Evolutionary conservation across 805 yeast species (phyloP).

Genomic region (Peterozyma xylosa): DNA sequence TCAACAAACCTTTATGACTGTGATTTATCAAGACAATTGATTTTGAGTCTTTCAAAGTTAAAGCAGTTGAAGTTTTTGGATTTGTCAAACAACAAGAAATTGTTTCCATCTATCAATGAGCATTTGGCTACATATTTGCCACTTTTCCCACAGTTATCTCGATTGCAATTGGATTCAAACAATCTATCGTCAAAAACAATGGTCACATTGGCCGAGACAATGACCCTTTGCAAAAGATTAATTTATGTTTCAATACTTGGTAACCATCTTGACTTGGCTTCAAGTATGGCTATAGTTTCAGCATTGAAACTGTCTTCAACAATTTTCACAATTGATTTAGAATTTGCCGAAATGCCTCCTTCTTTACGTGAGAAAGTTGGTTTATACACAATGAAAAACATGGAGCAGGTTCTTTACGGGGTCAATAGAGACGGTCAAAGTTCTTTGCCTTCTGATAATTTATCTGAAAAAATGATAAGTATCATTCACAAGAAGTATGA

Average conservation of each 20-base stretch:
- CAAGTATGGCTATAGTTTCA: conserved; percentile 58
- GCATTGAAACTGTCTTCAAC: conserved; percentile 61
- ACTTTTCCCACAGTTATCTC: conserved; percentile 48
- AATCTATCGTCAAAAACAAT: conserved; percentile 49
- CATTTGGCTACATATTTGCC: conserved; percentile 62
- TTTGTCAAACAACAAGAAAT: conserved; percentile 56
- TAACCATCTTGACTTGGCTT: conserved; percentile 49
- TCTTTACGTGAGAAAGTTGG: conserved; percentile 66
- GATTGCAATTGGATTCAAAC: conserved; percentile 70
- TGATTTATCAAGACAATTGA: conserved; percentile 40
- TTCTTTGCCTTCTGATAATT: conserved; percentile 7
- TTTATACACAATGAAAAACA: conserved; percentile 72
- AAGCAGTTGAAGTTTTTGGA: conserved; percentile 67
- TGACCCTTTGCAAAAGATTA: conserved; percentile 61
- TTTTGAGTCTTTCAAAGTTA: conserved; percentile 41
- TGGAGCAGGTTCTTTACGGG: conserved; percentile 49
- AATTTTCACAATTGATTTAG: conserved; percentile 64
- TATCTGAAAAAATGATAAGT: conserved; percentile 15
- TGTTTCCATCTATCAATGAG: conserved; percentile 57
- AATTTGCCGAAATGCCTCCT: conserved; percentile 52
- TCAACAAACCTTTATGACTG: conserved; percentile 51
- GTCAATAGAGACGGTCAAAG: conserved; percentile 15
- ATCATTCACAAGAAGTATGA: conserved; percentile 10
- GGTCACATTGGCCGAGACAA: conserved; percentile 52
- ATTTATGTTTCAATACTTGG: conserved; percentile 67